Percentiles rank a stretch among this genome's conserved stretches.
Evolutionary conservation across 2,329 filamentous ascomycete species (phyloP).

Genomic region (Drechslerella dactyloides): DNA sequence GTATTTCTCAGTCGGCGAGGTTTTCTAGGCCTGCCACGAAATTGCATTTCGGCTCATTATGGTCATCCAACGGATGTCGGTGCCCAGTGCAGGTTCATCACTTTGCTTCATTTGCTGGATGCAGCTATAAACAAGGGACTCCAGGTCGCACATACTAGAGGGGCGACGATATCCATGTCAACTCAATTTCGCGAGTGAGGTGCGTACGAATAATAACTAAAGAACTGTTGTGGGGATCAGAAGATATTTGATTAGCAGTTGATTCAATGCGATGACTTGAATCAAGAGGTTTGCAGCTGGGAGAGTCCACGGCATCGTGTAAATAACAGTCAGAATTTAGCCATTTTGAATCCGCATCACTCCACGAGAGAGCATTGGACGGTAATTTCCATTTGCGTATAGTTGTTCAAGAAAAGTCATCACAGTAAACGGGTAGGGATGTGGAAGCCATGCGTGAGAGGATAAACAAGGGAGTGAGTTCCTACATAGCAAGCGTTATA

Average conservation of each 20-base stretch:
- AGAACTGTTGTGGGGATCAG: not conserved
- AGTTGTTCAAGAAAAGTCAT: conserved; percentile 67
- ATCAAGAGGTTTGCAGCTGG: not conserved
- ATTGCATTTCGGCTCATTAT: conserved; percentile 48
- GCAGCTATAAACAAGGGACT: conserved; percentile 6
- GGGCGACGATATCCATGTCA: conserved; percentile 30
- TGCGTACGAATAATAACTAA: not conserved
- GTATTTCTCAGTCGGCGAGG: conserved; percentile 87
- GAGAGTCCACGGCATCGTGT: not conserved
- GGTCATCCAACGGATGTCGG: conserved; percentile 38
- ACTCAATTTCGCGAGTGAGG: no score
- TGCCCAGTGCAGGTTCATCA: conserved; percentile 50
- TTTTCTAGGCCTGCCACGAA: conserved; percentile 61
- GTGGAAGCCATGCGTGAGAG: not conserved
- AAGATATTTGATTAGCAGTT: not conserved
- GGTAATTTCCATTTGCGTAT: conserved; percentile 92
- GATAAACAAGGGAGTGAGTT: no score
- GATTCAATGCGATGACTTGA: not conserved
- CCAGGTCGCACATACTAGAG: conserved; percentile 2
- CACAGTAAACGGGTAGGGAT: conserved; percentile 58
- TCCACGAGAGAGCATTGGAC: conserved; percentile 72
- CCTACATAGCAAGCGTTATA: no score
- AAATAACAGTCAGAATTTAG: conserved; percentile 74
- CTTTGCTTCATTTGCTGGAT: conserved; percentile 23
- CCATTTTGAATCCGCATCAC: conserved; percentile 82